A percentile compares a stretch with the other conserved stretches of the same genome.
These are phyloP conservation scores for Phytophthora melonis DNA, from an alignment of 352 stramenopile genomes.

Conservation along the genomic window DNA sequence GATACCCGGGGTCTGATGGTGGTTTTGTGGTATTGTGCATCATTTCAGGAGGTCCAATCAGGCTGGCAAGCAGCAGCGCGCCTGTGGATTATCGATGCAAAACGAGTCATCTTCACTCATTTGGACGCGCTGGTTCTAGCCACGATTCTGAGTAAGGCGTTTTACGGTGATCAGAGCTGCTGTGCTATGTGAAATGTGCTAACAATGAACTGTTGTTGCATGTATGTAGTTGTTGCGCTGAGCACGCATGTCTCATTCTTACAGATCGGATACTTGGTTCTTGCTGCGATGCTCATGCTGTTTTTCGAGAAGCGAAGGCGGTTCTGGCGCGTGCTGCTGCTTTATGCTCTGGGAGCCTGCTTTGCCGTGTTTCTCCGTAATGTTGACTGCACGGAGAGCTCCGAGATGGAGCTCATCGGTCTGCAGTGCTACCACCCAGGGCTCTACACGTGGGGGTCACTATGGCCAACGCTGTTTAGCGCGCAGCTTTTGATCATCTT, in stretches of 20 bases:
- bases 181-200: background rate
- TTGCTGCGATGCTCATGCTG: slow-evolving; percentile 81
- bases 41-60: slow-evolving; percentile 56
- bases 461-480: slow-evolving; percentile 86
- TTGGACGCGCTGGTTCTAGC: slow-evolving; percentile 83
- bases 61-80: slow-evolving; percentile 59
- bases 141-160: slow-evolving; percentile 75
- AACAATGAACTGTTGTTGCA: background rate
- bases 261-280: slow-evolving; percentile 85
- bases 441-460: slow-evolving; percentile 66
- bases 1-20: background rate
- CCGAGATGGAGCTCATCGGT: slow-evolving; percentile 66
- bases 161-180: background rate
- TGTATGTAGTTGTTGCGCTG: slow-evolving; percentile 69
- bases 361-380: slow-evolving; percentile 85
- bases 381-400: slow-evolving; percentile 64
- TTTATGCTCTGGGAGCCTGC: slow-evolving; percentile 76
- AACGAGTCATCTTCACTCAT: slow-evolving; percentile 78
- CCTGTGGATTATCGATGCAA: slow-evolving; percentile 79
- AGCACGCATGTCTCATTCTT: slow-evolving; percentile 86
- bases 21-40: slow-evolving; percentile 3
- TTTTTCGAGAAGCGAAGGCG: slow-evolving; percentile 83
- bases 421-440: slow-evolving; percentile 74
- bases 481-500: slow-evolving; percentile 88
- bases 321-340: slow-evolving; percentile 82